Conservation (phyloP, 176 grass and related monocot genomes). For the Melocanna baccifera region DNA sequence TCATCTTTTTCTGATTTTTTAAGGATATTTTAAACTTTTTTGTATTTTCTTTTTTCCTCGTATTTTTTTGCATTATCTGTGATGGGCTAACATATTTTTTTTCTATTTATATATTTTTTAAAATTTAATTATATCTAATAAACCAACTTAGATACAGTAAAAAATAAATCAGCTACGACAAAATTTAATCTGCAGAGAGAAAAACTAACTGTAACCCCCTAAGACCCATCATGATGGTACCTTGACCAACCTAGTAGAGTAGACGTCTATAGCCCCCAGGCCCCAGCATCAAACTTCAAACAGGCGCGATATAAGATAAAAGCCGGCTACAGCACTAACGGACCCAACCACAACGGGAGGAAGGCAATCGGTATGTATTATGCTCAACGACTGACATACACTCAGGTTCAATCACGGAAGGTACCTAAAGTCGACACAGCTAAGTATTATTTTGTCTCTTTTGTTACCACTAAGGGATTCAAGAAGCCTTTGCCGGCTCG, state of each 20-base stretch:
- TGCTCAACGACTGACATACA: constrained; percentile 32
- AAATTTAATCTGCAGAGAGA: too few species aligned
- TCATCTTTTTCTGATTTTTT: too few species aligned
- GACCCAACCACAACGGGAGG: constrained; percentile 7
- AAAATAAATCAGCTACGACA: too few species aligned
- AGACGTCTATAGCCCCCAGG: not conserved
- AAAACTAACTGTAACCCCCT: too few species aligned
- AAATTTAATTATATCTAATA: too few species aligned
- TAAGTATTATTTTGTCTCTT: constrained; percentile 19
- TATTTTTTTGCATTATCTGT: too few species aligned
- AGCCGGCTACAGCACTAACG: not conserved
- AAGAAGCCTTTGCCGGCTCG: constrained; percentile 55
- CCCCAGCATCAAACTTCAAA: not conserved
- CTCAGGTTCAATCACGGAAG: constrained; percentile 9
- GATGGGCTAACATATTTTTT: too few species aligned
- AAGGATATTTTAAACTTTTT: too few species aligned
- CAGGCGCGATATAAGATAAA: not conserved
- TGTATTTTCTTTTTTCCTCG: too few species aligned
- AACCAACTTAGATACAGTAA: too few species aligned
- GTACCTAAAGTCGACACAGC: constrained; percentile 14
- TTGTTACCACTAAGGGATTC: not conserved
- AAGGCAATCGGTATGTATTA: constrained; percentile 20
- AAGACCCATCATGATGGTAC: not conserved
- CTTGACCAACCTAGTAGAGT: not conserved
- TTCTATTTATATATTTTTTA: too few species aligned